Evolutionary conservation across 495 filamentous ascomycete species (phyloP).

Genomic region (Lepraria neglecta): DNA sequence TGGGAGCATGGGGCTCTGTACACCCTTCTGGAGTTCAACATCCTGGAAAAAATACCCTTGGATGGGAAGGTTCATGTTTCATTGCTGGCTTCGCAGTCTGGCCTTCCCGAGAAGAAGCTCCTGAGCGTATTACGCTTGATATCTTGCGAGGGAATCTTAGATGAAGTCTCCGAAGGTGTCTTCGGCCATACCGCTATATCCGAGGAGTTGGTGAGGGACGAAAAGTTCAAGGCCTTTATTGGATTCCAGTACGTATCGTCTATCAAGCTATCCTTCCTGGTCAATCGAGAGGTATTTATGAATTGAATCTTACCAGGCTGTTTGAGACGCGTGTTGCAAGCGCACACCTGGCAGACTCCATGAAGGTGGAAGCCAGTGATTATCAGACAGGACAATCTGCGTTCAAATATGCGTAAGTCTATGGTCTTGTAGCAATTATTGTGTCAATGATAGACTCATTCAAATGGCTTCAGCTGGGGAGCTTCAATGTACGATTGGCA

Average conservation of each 20-base stretch:
- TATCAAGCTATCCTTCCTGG: too few relatives aligned
- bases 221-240: constrained; percentile 11
- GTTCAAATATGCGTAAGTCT: constrained; percentile 14
- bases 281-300: too few relatives aligned
- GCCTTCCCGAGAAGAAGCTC: constrained; percentile 13
- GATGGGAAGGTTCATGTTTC: constrained; percentile 7
- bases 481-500: constrained; percentile 15
- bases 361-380: neutral
- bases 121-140: constrained; percentile 13
- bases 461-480: constrained; percentile 4
- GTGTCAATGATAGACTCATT: neutral
- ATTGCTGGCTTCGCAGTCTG: constrained; percentile 6
- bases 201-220: constrained; percentile 10
- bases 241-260: neutral
- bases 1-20: constrained; percentile 19
- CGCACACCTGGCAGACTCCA: constrained; percentile 11
- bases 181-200: constrained; percentile 16
- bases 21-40: constrained; percentile 14
- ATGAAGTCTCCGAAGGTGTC: constrained; percentile 3
- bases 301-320: neutral
- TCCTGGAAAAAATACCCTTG: constrained; percentile 14
- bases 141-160: neutral
- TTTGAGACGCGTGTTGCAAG: constrained; percentile 16
- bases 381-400: constrained; percentile 1
- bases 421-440: neutral